Conservation (phyloP, 805 yeast genomes). For the Metschnikowia orientalis region DNA sequence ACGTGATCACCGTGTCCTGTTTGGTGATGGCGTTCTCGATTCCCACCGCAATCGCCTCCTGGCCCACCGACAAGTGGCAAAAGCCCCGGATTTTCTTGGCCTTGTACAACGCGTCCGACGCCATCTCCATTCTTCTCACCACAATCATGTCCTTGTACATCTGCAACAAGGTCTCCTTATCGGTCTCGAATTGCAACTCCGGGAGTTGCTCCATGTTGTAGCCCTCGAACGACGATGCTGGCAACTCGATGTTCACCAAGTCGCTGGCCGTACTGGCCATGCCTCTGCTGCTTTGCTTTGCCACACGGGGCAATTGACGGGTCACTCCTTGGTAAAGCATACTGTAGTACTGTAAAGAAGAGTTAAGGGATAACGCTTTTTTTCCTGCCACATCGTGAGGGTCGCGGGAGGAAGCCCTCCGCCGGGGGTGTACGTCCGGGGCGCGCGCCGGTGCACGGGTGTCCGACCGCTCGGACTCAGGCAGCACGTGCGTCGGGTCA, state of each 20-base stretch:
- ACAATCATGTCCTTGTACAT: slow-evolving; percentile 96
- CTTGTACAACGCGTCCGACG: slow-evolving; percentile 95
- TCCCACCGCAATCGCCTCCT: slow-evolving; percentile 98
- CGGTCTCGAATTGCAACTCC: slow-evolving; percentile 66
- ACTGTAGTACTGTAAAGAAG: slow-evolving; percentile 3
- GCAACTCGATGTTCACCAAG: slow-evolving; percentile 54
- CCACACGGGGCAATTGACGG: slow-evolving; percentile 18
- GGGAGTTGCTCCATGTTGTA: slow-evolving; percentile 72
- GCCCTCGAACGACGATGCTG: slow-evolving; percentile 79
- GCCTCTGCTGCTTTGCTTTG: slow-evolving; percentile 26
- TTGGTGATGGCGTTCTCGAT: slow-evolving; percentile 89
- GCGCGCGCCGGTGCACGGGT: slow-evolving; percentile 3
- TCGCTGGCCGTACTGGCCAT: slow-evolving; percentile 35
- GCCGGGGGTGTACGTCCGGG: slow-evolving; percentile 23
- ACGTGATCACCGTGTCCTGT: slow-evolving; percentile 87
- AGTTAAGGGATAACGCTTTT: background rate
- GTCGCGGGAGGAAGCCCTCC: slow-evolving; percentile 21
- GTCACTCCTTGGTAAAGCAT: slow-evolving; percentile 19
- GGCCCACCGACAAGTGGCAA: slow-evolving; percentile 98
- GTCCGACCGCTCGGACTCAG: too few relatives aligned
- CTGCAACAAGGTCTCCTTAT: slow-evolving; percentile 73
- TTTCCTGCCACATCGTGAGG: slow-evolving; percentile 7
- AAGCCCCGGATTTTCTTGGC: slow-evolving; percentile 98
- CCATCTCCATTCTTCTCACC: slow-evolving; percentile 98
- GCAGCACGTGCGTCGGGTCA: slow-evolving; percentile 3